Conservation (phyloP, 2,329 filamentous ascomycete species). For the Aureobasidium zeae region DNA sequence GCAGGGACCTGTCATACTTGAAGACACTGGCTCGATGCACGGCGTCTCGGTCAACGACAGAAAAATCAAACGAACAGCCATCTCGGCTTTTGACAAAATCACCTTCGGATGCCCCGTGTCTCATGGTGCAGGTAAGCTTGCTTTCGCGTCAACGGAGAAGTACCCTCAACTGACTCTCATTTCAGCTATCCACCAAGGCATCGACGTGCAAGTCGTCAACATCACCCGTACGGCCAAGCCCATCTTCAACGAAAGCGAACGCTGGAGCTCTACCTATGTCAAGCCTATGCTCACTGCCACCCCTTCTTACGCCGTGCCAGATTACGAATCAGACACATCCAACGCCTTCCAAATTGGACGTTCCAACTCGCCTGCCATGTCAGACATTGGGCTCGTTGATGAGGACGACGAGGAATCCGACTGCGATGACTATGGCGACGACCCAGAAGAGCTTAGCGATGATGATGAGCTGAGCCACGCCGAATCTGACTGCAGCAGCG, state of each 20-base stretch:
- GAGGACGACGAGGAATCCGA: too few species aligned
- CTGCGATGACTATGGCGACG: too few species aligned
- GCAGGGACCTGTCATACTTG: slow-evolving; percentile 22
- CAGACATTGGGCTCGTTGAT: too few species aligned
- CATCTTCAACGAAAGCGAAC: not conserved
- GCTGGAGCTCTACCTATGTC: not conserved
- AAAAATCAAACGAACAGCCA: slow-evolving; percentile 14
- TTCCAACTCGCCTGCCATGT: not conserved
- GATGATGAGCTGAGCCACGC: too few species aligned
- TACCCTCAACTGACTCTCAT: slow-evolving; percentile 10
- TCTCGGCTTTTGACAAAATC: slow-evolving; percentile 25
- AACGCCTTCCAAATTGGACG: too few species aligned
- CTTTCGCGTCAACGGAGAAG: slow-evolving; percentile 14
- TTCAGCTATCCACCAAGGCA: slow-evolving; percentile 8
- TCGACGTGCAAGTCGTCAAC: slow-evolving; percentile 2
- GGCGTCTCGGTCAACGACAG: slow-evolving; percentile 29
- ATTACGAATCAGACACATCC: slow-evolving; percentile 1
- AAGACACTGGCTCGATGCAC: slow-evolving; percentile 26
- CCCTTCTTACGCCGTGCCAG: slow-evolving; percentile 3
- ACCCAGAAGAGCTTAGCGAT: too few species aligned
- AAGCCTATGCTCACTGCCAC: not conserved
- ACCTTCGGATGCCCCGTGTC: slow-evolving; percentile 25
- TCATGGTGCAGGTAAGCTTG: slow-evolving; percentile 3
- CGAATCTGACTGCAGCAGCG: too few species aligned
- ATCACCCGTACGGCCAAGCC: not conserved